These are phyloP conservation scores for Draba incana DNA, from an alignment of 345 rosid species.

Conservation along the genomic window DNA sequence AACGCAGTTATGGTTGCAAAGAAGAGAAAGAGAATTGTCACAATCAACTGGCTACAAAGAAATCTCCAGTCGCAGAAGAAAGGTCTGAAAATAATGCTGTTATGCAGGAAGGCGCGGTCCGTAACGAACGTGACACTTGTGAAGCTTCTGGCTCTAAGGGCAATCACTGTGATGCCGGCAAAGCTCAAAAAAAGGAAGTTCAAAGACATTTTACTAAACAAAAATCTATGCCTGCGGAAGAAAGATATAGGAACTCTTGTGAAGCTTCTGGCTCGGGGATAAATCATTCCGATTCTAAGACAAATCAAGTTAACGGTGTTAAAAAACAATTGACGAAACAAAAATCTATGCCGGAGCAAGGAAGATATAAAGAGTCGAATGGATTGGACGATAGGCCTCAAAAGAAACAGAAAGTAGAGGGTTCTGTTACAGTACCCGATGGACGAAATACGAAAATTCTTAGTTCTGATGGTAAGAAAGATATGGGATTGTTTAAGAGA, in stretches of 20 bases:
- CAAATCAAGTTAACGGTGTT: conserved; percentile 22
- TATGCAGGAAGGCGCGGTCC: conserved; percentile 10
- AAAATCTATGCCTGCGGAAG: conserved; percentile 34
- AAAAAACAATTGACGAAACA: conserved; percentile 31
- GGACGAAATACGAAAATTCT: conserved; percentile 39
- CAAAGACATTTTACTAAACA: conserved; percentile 26
- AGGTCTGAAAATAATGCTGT: conserved; percentile 26
- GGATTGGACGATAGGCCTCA: conserved; percentile 49
- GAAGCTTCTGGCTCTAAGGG: conserved; percentile 27
- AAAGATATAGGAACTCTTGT: conserved; percentile 11
- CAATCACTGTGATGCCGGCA: conserved; percentile 30
- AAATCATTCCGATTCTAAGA: conserved; percentile 15
- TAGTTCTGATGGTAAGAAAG: conserved; percentile 29
- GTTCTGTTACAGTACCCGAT: conserved; percentile 33
- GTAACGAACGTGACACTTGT: conserved; percentile 8
- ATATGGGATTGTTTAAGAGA: conserved; percentile 16
- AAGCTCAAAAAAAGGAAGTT: conserved; percentile 37
- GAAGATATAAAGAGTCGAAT: conserved; percentile 39
- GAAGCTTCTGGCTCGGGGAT: conserved; percentile 35
- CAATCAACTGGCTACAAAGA: conserved; percentile 27
- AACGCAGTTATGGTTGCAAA: conserved; percentile 24
- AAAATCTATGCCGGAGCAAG: conserved; percentile 36
- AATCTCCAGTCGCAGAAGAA: conserved; percentile 36
- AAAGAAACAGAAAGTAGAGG: conserved; percentile 59
- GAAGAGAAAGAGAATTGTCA: conserved; percentile 34